These are phyloP conservation scores for Phytophthora sp. DNA, from an alignment of 352 stramenopile genomes.

Conservation along the genomic window DNA sequence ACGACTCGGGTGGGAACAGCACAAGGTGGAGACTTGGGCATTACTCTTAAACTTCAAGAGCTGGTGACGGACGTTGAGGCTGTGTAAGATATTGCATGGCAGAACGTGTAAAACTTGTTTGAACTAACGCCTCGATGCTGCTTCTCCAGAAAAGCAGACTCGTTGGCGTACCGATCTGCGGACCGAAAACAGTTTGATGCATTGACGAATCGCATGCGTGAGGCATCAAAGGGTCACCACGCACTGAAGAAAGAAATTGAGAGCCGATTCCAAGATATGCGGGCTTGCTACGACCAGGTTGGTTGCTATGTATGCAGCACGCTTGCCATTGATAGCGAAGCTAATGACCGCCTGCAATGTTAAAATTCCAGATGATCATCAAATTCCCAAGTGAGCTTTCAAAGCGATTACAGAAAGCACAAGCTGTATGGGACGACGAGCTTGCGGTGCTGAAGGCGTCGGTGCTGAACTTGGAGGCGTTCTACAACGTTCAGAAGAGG, in stretches of 20 bases:
- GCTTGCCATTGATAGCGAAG: background rate
- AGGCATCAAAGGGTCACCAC: slow-evolving; percentile 50
- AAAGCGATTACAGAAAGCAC: slow-evolving; percentile 50
- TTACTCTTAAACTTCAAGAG: slow-evolving; percentile 50
- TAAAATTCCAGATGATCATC: slow-evolving; percentile 49
- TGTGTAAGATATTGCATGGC: slow-evolving; percentile 34
- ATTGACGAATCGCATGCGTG: slow-evolving; percentile 60
- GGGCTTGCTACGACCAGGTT: slow-evolving; percentile 46
- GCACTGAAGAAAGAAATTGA: slow-evolving; percentile 56
- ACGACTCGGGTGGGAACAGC: slow-evolving; percentile 13
- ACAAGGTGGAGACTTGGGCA: slow-evolving; percentile 17
- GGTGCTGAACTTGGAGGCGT: slow-evolving; percentile 40
- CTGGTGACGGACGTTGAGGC: slow-evolving; percentile 38
- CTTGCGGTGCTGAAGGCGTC: slow-evolving; percentile 38
- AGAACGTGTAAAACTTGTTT: background rate
- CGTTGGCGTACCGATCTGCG: slow-evolving; percentile 39
- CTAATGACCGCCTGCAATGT: background rate
- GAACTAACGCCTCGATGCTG: background rate
- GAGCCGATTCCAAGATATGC: slow-evolving; percentile 43
- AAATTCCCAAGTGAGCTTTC: slow-evolving; percentile 63
- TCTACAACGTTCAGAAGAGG: slow-evolving; percentile 24
- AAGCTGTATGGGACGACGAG: slow-evolving; percentile 48
- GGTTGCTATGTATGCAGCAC: background rate
- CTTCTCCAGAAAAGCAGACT: slow-evolving; percentile 46
- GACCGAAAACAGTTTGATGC: slow-evolving; percentile 71